Percentiles rank a stretch among this genome's conserved stretches.
phyloP scores from a whole-genome alignment of 2,329 filamentous ascomycete species.

The Botrytis fabae region DNA sequence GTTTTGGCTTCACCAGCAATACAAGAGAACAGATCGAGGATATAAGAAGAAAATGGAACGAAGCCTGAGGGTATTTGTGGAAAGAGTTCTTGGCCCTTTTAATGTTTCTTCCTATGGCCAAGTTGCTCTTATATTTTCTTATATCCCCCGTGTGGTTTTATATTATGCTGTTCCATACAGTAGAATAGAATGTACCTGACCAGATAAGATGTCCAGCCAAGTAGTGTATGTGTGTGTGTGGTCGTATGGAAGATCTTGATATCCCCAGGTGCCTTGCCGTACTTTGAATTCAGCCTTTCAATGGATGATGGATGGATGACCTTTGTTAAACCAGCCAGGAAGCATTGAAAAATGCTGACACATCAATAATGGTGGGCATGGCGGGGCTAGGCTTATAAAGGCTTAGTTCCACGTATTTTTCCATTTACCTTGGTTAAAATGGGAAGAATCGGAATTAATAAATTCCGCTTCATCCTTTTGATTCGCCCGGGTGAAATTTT shows the following conservation, averaged over 20 bases:
- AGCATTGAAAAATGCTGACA: constrained; percentile 19
- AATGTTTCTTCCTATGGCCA: background rate
- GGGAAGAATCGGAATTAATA: constrained; percentile 15
- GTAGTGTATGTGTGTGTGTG: background rate
- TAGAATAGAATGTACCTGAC: background rate
- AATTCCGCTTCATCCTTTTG: background rate
- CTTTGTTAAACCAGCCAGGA: background rate
- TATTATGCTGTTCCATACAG: background rate
- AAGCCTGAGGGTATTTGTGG: background rate
- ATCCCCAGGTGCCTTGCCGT: background rate
- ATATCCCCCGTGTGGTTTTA: background rate
- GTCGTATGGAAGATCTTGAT: background rate
- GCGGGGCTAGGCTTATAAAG: background rate
- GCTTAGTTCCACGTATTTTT: background rate
- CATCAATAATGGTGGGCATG: background rate
- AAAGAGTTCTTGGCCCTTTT: background rate
- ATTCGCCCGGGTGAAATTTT: background rate
- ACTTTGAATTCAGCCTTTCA: constrained; percentile 1
- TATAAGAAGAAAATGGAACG: constrained; percentile 3
- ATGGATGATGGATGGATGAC: background rate
- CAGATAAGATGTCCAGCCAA: background rate
- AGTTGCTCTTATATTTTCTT: background rate
- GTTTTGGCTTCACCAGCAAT: background rate
- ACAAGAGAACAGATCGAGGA: background rate
- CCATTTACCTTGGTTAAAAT: background rate